phyloP scores from a whole-genome alignment of 2,329 filamentous ascomycete genomes.

The Sphaerulina vaccinii region DNA sequence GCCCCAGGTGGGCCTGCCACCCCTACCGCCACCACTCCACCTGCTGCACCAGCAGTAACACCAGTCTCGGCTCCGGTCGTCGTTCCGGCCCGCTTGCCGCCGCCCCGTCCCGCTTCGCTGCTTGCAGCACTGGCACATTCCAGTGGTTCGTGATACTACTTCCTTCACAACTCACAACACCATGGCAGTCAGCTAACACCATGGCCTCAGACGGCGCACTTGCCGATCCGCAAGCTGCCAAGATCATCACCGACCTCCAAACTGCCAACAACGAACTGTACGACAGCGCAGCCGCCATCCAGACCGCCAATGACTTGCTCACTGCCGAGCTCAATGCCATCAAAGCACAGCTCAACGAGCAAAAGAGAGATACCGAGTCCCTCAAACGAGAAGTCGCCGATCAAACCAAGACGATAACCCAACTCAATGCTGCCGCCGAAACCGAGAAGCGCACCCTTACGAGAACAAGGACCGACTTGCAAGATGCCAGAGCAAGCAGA shows the following conservation, averaged over 20 bases:
- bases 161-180: not conserved
- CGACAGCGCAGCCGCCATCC: conserved; percentile 8
- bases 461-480: too few species aligned
- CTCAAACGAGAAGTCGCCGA: conserved; percentile 2
- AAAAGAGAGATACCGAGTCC: not conserved
- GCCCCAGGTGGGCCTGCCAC: too few species aligned
- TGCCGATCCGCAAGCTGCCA: not conserved
- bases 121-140: not conserved
- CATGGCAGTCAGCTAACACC: conserved; percentile 1
- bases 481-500: too few species aligned
- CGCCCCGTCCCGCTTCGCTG: not conserved
- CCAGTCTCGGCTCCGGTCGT: too few species aligned
- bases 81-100: too few species aligned
- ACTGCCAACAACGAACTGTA: conserved; percentile 7
- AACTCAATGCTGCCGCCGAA: too few species aligned
- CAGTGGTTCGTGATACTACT: not conserved
- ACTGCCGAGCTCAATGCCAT: not conserved
- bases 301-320: conserved; percentile 1
- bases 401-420: too few species aligned
- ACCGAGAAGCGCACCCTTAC: too few species aligned
- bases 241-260: not conserved
- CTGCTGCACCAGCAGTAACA: too few species aligned
- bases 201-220: not conserved
- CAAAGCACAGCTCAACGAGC: not conserved
- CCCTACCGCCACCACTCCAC: too few species aligned